phyloP scores from a whole-genome alignment of 116 monocot species.

The Posidonia oceanica region DNA sequence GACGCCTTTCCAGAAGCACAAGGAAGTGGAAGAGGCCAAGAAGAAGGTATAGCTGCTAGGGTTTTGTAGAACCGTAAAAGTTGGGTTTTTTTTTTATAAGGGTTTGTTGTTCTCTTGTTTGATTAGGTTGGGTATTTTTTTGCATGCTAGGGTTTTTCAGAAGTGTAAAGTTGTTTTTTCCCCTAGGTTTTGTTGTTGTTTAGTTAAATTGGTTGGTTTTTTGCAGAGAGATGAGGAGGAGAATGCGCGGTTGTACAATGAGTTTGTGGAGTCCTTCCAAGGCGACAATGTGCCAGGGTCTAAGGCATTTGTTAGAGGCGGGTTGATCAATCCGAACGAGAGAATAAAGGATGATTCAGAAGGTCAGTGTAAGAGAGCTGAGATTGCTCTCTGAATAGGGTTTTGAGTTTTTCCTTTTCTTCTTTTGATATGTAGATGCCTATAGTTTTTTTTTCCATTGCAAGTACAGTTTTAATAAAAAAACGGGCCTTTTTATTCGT shows the following conservation, averaged over 20 bases:
- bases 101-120: no score
- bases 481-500: constrained; percentile 80
- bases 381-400: background rate
- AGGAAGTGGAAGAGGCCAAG: constrained; percentile 92
- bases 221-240: constrained; percentile 94
- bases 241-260: constrained; percentile 74
- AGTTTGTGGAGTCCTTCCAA: constrained; percentile 96
- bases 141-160: no score
- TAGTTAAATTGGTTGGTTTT: background rate
- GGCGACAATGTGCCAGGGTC: constrained; percentile 69
- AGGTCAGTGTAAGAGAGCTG: constrained; percentile 46
- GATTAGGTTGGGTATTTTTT: no score
- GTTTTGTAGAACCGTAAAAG: background rate
- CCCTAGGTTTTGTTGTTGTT: background rate
- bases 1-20: constrained; percentile 83
- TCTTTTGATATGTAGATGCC: constrained; percentile 30
- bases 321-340: constrained; percentile 75
- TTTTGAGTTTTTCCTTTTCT: constrained; percentile 4
- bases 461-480: constrained; percentile 66
- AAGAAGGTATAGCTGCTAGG: constrained; percentile 55
- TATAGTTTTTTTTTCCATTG: constrained; percentile 16
- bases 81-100: no score
- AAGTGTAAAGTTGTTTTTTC: background rate
- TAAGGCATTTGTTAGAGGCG: constrained; percentile 87
- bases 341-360: constrained; percentile 58